phyloP scores from a whole-genome alignment of 106 monocot species.

The Acorus gramineus region DNA sequence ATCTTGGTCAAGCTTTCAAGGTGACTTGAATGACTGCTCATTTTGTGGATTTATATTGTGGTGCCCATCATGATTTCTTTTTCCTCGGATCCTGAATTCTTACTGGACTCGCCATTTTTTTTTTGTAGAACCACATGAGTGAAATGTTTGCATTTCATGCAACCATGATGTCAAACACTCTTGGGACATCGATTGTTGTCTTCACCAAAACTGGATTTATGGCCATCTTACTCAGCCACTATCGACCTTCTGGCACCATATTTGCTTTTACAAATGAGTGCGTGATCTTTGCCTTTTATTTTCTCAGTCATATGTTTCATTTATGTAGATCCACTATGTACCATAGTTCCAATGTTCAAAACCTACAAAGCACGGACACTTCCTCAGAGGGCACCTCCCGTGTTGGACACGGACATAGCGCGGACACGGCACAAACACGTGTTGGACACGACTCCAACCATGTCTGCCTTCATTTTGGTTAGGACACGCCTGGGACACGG shows the following conservation, averaged over 20 bases:
- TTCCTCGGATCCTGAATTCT: neutral
- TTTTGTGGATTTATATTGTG: neutral
- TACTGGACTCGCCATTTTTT: neutral
- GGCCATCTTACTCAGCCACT: slow-evolving; percentile 94
- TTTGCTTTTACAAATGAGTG: slow-evolving; percentile 97
- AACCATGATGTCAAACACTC: slow-evolving; percentile 97
- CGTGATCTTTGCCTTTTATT: slow-evolving; percentile 7
- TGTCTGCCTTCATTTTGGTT: too few species aligned
- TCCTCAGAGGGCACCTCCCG: too few species aligned
- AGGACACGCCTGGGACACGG: too few species aligned
- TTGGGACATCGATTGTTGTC: slow-evolving; percentile 88
- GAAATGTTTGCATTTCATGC: slow-evolving; percentile 99
- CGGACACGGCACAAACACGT: too few species aligned
- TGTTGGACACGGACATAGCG: too few species aligned
- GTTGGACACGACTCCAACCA: too few species aligned
- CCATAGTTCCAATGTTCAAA: too few species aligned
- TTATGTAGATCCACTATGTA: too few species aligned
- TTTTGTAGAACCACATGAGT: slow-evolving; percentile 86
- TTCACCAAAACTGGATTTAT: slow-evolving; percentile 94
- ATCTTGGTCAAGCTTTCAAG: slow-evolving; percentile 94
- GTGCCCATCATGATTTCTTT: neutral
- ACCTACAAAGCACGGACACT: too few species aligned
- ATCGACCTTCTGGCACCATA: slow-evolving; percentile 89
- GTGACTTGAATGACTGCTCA: slow-evolving; percentile 17
- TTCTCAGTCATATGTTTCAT: neutral